Evolutionary conservation across 1,284 basidiomycete species (phyloP), one percentile per base, ranked within the genome.

Genomic region (Termitomyces sp.): DNA sequence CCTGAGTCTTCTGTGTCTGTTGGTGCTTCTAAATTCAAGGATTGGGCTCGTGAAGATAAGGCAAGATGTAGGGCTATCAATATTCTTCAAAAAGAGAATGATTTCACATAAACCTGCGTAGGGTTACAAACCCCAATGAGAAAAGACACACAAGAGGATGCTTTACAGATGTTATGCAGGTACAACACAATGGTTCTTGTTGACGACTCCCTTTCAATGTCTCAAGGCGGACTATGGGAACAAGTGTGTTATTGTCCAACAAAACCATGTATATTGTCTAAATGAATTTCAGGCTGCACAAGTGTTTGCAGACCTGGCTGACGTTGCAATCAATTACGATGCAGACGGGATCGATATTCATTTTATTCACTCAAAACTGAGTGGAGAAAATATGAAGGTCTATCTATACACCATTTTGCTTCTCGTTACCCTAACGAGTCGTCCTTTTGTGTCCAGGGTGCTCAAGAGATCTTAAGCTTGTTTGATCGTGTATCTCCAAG

Each of bases 121-220:
- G 62, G 62, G 51, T 33, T 60, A n/a, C 55, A 54, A 31, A 48
- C 54, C 24, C 67, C 68, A 7, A 64, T 69, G 62, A 28, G 28
- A 28, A 49, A 58, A 60, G 58, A 65, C 46, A 67, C 64, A 28
- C 58, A 64, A 21, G 78, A 81, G 59, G 67, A 79, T 54, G 75
- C 70, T 2, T 61, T 82, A 5, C 68, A 75, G 38, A 70, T 65
- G 38, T 63, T 83, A 10, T 59, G 65, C 33, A 65, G 70, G 51
- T 84, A 79, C 56, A 72, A 84, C 42, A 83, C 79, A 0, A 73
- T 81, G 5, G 69, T 84, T 39, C 59, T 83, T 28, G 68, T 84
- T 42, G 83, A 85, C 63, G 83, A 85, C 62, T 84, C 83, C 0
- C 66, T 63, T 5, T 84, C 83, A 9, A 86, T 85, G 83, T 30